These are phyloP conservation scores for Ogataea minuta DNA, from an alignment of 805 yeast genomes.

Conservation along the genomic window DNA sequence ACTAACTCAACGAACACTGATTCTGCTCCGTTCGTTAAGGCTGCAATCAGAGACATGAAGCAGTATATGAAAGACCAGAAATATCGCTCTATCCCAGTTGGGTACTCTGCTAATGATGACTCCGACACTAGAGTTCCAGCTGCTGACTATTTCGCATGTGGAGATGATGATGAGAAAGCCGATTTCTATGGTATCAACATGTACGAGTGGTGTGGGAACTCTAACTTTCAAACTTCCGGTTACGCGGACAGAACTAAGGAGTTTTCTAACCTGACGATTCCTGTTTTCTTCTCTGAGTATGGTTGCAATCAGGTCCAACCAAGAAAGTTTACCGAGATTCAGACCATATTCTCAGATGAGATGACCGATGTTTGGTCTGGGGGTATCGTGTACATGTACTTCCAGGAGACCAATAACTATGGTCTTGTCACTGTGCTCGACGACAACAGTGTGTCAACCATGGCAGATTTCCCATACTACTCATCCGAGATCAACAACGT, in stretches of 20 bases:
- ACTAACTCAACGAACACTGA: conserved; percentile 63
- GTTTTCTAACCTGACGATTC: conserved; percentile 64
- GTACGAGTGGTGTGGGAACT: conserved; percentile 85
- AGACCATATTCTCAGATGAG: conserved; percentile 55
- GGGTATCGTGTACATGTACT: conserved; percentile 86
- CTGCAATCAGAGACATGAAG: conserved; percentile 78
- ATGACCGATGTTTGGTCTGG: conserved; percentile 90
- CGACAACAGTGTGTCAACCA: conserved; percentile 50
- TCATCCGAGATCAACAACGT: conserved; percentile 54
- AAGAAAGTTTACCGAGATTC: conserved; percentile 72
- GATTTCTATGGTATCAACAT: conserved; percentile 87
- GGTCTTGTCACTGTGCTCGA: conserved; percentile 63
- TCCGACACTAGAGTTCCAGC: conserved; percentile 58
- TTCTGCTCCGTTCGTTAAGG: conserved; percentile 80
- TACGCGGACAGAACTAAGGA: conserved; percentile 62
- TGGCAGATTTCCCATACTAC: conserved; percentile 62
- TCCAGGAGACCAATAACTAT: conserved; percentile 70
- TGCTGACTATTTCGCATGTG: conserved; percentile 79
- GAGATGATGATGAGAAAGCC: conserved; percentile 59
- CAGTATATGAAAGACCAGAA: conserved; percentile 56
- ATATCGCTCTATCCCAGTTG: conserved; percentile 73
- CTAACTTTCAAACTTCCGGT: conserved; percentile 60
- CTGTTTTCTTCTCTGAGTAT: conserved; percentile 78
- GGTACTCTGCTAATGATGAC: conserved; percentile 82
- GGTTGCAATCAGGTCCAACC: conserved; percentile 73